Evolutionary conservation across 2,329 filamentous ascomycete species (phyloP), one percentile per base, ranked within the genome.

Genomic region (Colletotrichum truncatum): DNA sequence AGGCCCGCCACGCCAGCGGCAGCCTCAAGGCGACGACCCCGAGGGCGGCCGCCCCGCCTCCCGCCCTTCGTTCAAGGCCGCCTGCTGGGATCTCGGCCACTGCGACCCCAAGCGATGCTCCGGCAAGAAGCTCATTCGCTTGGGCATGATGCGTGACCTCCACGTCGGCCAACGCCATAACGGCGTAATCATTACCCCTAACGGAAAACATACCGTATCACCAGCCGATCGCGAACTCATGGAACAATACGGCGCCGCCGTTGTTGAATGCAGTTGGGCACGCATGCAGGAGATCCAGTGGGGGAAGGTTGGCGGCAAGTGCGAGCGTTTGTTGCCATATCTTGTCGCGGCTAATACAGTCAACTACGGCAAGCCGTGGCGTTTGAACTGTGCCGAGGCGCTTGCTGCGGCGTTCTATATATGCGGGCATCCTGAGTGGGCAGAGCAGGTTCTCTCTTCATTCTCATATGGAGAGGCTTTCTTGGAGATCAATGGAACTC

Each of bases 191-290:
- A 93, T 99, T 75, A 97, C 93, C 9, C 96, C 96, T 25, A 98
- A 98, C 81, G 96, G 93, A 68, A 98, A 97, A 76, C 89, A 86
- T 62, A 88, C 94, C 14, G 78, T 98, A 43, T 97, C 92, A 5
- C 92, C 94, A 2, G 93, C 93, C 54, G 96, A 99, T 79, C 84
- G 84, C 62, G 89, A 91, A 52, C 81, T 97, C 14, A 86, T 98
- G 72, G 93, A 97, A 72, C 91, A 94, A 77, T 92, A 93, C 75
- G 96, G 96, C 68, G 95, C 94, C 18, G 96, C 96, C 3, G 96
- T 99, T 3, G 96, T 99, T 16, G 96, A 99, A 81, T 97, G 94
- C 75, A 97, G 93, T 23, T 99, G 96, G 96, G 97, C 97, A 4
- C 86, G 96, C 65, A 93, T 97, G 7, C 86, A 92, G 49, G 96